Evolutionary conservation across 352 stramenopile genomes (phyloP).

Genomic region (Nothophytophthora sp.): DNA sequence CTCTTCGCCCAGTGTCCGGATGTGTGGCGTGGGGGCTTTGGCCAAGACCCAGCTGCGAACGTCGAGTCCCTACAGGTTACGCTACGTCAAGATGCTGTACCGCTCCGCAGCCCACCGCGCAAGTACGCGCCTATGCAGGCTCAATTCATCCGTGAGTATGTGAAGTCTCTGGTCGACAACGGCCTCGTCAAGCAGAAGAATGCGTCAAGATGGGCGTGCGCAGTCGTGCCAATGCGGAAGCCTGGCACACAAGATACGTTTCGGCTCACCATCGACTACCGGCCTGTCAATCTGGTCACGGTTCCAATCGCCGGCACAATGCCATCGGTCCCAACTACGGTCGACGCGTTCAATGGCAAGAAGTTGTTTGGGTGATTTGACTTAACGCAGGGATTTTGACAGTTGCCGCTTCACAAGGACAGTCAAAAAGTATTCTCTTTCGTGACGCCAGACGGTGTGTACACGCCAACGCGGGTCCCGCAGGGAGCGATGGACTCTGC

Average conservation of each 20-base stretch:
- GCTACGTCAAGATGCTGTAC: not conserved
- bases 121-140: slow-evolving; percentile 9
- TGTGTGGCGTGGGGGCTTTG: too few relatives aligned
- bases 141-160: slow-evolving; percentile 6
- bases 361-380: slow-evolving; percentile 15
- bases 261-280: slow-evolving; percentile 3
- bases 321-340: slow-evolving; percentile 5
- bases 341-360: slow-evolving; percentile 3
- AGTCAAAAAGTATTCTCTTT: slow-evolving; percentile 18
- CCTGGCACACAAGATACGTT: slow-evolving; percentile 1
- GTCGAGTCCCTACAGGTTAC: too few relatives aligned
- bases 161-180: not conserved
- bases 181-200: slow-evolving; percentile 5
- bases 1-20: too few relatives aligned
- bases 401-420: slow-evolving; percentile 13
- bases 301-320: slow-evolving; percentile 6
- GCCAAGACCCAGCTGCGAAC: too few relatives aligned
- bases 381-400: slow-evolving; percentile 29
- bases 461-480: slow-evolving; percentile 4
- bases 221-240: slow-evolving; percentile 3
- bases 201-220: not conserved
- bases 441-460: slow-evolving; percentile 19
- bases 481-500: slow-evolving; percentile 7
- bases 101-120: slow-evolving; percentile 2
- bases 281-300: slow-evolving; percentile 5